phyloP scores from a whole-genome alignment of 106 monocot genomes.

The Ottelia alismoides region DNA sequence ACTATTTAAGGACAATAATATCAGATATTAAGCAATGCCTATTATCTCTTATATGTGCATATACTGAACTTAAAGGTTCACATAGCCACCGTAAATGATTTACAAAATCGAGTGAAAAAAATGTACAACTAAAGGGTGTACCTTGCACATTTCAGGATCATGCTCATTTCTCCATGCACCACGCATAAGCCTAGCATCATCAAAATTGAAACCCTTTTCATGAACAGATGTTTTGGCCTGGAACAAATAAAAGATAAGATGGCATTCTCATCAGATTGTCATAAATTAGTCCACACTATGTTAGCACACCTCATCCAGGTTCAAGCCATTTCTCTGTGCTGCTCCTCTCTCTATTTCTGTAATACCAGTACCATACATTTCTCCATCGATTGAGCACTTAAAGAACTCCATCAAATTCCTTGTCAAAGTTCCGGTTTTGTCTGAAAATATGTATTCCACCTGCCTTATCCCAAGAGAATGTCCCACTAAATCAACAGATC shows the following conservation, averaged over 20 bases:
- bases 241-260: slow-evolving; percentile 1
- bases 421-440: slow-evolving; percentile 97
- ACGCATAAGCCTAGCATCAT: slow-evolving; percentile 87
- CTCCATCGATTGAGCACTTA: slow-evolving; percentile 97
- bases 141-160: slow-evolving; percentile 68
- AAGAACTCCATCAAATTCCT: slow-evolving; percentile 99
- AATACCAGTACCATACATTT: slow-evolving; percentile 79
- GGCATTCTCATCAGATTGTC: not conserved
- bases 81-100: no score
- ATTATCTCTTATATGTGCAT: no score
- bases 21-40: no score
- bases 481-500: not conserved
- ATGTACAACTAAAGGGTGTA: no score
- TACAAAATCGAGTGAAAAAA: no score
- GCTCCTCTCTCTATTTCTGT: slow-evolving; percentile 86
- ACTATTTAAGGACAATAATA: no score
- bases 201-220: slow-evolving; percentile 99
- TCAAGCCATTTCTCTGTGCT: slow-evolving; percentile 57
- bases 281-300: not conserved
- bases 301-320: slow-evolving; percentile 30
- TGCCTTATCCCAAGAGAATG: slow-evolving; percentile 8
- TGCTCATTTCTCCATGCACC: slow-evolving; percentile 96
- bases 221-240: slow-evolving; percentile 40
- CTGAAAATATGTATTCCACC: slow-evolving; percentile 99
- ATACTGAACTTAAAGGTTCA: no score